Conservation (phyloP, 2,329 filamentous ascomycete genomes). For the Pseudocercospora eumusae region DNA sequence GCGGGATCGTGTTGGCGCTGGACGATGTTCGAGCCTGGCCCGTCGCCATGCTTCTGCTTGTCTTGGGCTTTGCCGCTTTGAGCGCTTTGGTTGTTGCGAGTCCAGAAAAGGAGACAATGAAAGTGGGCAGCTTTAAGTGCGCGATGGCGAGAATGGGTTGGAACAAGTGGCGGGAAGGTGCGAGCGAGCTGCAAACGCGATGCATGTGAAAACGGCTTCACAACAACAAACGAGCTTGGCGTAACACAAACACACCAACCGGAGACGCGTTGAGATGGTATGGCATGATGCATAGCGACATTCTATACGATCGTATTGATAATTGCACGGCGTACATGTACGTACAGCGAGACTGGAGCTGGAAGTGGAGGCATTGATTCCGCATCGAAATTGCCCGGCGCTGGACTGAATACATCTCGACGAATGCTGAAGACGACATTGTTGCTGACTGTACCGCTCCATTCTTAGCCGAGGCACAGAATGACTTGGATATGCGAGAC, state of each 20-base stretch:
- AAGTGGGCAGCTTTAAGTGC: neutral
- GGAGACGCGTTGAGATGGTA: too few species aligned
- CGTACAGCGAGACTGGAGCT: too few species aligned
- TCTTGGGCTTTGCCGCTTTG: neutral
- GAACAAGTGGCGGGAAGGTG: conserved; percentile 4
- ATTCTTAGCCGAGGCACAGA: neutral
- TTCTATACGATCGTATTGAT: too few species aligned
- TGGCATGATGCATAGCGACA: too few species aligned
- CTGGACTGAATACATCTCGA: too few species aligned
- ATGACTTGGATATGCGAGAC: neutral
- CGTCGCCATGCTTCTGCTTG: too few species aligned
- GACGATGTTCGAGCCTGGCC: neutral
- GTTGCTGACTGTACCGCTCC: neutral
- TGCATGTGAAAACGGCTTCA: neutral
- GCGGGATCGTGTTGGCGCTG: conserved; percentile 3
- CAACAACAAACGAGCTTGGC: neutral
- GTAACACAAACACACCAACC: neutral
- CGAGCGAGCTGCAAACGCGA: neutral
- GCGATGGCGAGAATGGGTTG: neutral
- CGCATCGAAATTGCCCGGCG: too few species aligned
- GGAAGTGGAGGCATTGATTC: too few species aligned
- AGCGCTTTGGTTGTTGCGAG: conserved; percentile 3
- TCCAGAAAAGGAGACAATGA: neutral
- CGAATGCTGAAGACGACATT: too few species aligned
- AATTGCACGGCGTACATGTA: too few species aligned